Evolutionary conservation across 2,329 filamentous ascomycete species (phyloP).

Genomic region (Ophiostoma triangulosporum): DNA sequence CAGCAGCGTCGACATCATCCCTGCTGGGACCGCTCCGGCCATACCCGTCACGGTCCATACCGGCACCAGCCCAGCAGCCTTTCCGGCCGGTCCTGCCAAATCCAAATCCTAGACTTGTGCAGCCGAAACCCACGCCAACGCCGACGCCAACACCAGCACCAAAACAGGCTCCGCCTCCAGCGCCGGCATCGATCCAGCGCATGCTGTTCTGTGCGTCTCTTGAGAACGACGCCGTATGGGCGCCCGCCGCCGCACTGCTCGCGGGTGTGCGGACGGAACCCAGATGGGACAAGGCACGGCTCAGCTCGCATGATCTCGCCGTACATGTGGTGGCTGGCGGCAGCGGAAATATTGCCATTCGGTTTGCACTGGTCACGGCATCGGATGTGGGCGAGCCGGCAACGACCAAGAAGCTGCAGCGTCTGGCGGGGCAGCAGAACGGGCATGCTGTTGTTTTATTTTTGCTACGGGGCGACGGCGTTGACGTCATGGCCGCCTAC

Average conservation of each 20-base stretch:
- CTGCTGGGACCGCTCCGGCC: neutral
- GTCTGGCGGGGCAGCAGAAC: slow-evolving; percentile 19
- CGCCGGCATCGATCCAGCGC: neutral
- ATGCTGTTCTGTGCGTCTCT: slow-evolving; percentile 26
- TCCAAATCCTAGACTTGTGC: neutral
- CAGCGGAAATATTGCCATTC: slow-evolving; percentile 5
- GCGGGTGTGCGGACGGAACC: slow-evolving; percentile 16
- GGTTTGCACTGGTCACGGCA: slow-evolving; percentile 28
- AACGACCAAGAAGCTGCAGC: slow-evolving; percentile 23
- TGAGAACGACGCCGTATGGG: slow-evolving; percentile 25
- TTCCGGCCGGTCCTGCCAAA: neutral
- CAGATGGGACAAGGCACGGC: slow-evolving; percentile 10
- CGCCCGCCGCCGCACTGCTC: slow-evolving; percentile 20
- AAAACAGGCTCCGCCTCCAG: neutral
- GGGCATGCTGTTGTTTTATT: slow-evolving; percentile 27
- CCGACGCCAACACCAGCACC: neutral
- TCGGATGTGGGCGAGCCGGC: slow-evolving; percentile 21
- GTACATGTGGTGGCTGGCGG: slow-evolving; percentile 19
- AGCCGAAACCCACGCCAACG: neutral
- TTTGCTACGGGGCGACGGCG: slow-evolving; percentile 19
- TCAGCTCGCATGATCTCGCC: slow-evolving; percentile 30
- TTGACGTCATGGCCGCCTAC: neutral
- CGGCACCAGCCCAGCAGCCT: neutral
- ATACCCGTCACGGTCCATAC: neutral
- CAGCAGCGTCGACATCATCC: neutral